These are phyloP conservation scores for Aspergillus melleus DNA, from an alignment of 2,329 filamentous ascomycete genomes.

Conservation along the genomic window DNA sequence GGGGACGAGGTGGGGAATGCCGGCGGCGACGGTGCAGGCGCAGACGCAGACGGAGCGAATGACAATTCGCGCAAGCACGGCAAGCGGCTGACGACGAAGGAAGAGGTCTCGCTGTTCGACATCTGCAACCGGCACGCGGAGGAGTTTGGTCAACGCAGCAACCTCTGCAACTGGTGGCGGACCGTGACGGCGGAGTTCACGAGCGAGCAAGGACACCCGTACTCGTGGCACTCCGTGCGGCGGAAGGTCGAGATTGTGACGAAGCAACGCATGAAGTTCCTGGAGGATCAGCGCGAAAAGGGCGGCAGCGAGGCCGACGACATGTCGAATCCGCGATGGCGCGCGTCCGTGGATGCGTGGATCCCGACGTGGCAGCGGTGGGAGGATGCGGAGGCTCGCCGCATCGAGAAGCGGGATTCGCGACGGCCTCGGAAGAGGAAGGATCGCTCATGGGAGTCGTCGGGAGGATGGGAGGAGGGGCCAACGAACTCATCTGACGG, in stretches of 20 bases:
- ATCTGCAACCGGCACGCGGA: constrained; percentile 40
- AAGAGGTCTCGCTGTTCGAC: constrained; percentile 42
- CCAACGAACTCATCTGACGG: constrained; percentile 4
- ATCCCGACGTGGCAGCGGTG: constrained; percentile 43
- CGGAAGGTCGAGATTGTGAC: constrained; percentile 43
- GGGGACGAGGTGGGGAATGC: constrained; percentile 16
- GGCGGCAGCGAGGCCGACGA: constrained; percentile 27
- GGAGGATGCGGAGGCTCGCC: constrained; percentile 37
- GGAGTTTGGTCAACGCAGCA: constrained; percentile 42
- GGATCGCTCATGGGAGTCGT: constrained; percentile 15
- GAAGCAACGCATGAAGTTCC: constrained; percentile 42
- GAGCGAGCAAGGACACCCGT: constrained; percentile 38
- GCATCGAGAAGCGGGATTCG: constrained; percentile 41
- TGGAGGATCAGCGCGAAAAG: constrained; percentile 35
- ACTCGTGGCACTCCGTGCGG: constrained; percentile 46
- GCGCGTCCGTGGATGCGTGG: constrained; percentile 41
- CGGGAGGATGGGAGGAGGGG: constrained; percentile 14
- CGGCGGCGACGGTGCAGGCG: not conserved
- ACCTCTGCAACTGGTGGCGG: constrained; percentile 45
- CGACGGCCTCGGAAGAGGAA: constrained; percentile 32
- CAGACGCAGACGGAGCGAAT: constrained; percentile 1
- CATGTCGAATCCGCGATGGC: constrained; percentile 39
- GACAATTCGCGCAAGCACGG: constrained; percentile 34
- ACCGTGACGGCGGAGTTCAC: constrained; percentile 41
- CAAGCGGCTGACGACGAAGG: constrained; percentile 40